Evolutionary conservation across 257 asterid genomes (phyloP), one percentile per base, ranked within the genome.

Genomic region (Nicotiana sylvestris): DNA sequence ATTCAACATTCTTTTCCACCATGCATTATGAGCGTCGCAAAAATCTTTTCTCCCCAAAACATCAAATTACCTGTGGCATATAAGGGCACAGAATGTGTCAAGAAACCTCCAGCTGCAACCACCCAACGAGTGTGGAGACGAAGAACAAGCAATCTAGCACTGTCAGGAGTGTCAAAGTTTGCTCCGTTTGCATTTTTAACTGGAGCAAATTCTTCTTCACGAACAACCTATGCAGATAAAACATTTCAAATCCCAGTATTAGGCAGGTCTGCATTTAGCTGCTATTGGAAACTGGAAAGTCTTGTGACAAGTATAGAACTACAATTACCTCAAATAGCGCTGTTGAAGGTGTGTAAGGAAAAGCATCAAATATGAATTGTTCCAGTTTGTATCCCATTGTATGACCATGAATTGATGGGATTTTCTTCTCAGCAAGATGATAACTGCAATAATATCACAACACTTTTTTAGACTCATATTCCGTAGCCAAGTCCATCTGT

Each of bases 181-280:
- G 99, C 88, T 64, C 99, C 99, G 33, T 93, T 93, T 62, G 95
- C 97, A 85, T 94, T 96, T 87, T 96, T 96, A 5, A 96, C 98
- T 0, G 99, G 99, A 53, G 99, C 99, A 87, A 93, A 96, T 89
- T 96, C 99, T 88, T 96, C 99, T 85, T 96, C 98, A 17, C 98
- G 94, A 78, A 90, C 68, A 37, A 91, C 97, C 98, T 96, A 57
- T 35, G 5, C 46, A 51, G 78, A 55, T 66, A 77, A 18, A 57
- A 12, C 51, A 35, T 62, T 68, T 33, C 72, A 29, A 84, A 7
- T 4, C 29, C 76, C 33, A 39, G 17, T 27, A 46, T 76, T 76
- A 76, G 4, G 8, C 80, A 51, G 29, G 29, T 51, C 18, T 2
- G 64, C 27, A 29, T 76, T 70, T 72, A 72, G 60, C 60, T 72